Conservation (phyloP, 1,284 basidiomycete genomes). For the Pseudozyma sp. region DNA sequence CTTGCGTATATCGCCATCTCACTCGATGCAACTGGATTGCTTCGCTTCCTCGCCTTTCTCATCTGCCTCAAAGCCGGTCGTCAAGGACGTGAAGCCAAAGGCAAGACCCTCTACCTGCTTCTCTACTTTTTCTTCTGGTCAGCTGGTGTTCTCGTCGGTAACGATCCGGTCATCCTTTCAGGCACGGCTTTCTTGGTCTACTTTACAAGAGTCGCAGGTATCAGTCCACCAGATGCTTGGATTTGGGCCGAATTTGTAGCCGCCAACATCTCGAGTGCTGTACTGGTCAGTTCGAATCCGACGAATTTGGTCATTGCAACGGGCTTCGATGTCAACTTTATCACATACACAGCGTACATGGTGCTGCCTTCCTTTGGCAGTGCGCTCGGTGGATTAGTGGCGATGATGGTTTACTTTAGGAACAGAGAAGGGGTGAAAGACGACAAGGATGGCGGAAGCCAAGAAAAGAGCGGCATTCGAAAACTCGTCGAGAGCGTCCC, state of each 20-base stretch:
- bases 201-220: slow-evolving; percentile 79
- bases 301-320: slow-evolving; percentile 70
- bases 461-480: slow-evolving; percentile 19
- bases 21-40: slow-evolving; percentile 86
- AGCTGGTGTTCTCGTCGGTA: slow-evolving; percentile 85
- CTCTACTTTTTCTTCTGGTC: slow-evolving; percentile 84
- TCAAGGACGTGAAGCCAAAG: slow-evolving; percentile 47
- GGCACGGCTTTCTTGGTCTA: slow-evolving; percentile 89
- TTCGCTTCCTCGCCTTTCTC: slow-evolving; percentile 79
- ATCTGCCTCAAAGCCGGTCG: slow-evolving; percentile 53
- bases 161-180: slow-evolving; percentile 72
- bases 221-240: slow-evolving; percentile 76
- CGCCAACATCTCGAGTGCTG: slow-evolving; percentile 79
- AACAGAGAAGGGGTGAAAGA: slow-evolving; percentile 23
- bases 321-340: slow-evolving; percentile 63
- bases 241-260: slow-evolving; percentile 78
- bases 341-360: slow-evolving; percentile 66
- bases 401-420: slow-evolving; percentile 59
- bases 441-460: slow-evolving; percentile 3
- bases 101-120: slow-evolving; percentile 78
- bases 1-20: slow-evolving; percentile 95
- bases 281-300: slow-evolving; percentile 69
- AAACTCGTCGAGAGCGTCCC: slow-evolving; percentile 43
- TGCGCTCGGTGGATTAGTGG: slow-evolving; percentile 48
- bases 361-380: slow-evolving; percentile 59